Evolutionary conservation across 345 rosid species (phyloP), one percentile per base, ranked within the genome.

Genomic region (Lenwebbia sp.): DNA sequence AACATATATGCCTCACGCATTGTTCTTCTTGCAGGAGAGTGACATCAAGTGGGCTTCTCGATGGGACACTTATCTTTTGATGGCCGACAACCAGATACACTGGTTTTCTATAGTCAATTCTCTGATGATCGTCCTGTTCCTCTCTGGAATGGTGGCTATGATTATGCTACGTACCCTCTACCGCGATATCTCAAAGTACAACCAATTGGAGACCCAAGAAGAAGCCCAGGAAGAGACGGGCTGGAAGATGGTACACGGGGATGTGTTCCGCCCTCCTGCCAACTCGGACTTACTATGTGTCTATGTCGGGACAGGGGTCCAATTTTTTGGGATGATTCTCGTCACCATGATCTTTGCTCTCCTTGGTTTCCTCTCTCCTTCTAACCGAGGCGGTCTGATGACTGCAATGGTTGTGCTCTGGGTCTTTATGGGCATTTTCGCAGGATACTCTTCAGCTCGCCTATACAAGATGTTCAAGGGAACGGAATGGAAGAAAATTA

Each of bases 91-190:
- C 90, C 97, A 96, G 90, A 96, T 96, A 84, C 98, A 96, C 85
- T 96, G 99, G 98, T 95, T 96, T 90, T 96, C 98, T 2, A 93
- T 96, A 6, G 94, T 96, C 84, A 96, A 96, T 85, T 96, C 99
- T 2, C 90, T 95, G 93, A 96, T 95, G 98, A 95, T 96, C 86
- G 97, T 96, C 83, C 95, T 96, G 85, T 95, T 96, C 94, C 98
- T 96, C 70, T 95, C 98, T 2, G 99, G 99, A 21, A 96, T 96
- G 98, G 95, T 96, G 89, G 99, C 99, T 54, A 96, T 96, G 99
- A 96, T 95, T 85, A 96, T 96, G 99, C 83, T 96, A 84, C 91
- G 98, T 74, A 96, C 98, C 8, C 98, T 96, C 65, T 95, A 94
- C 87, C 92, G 97, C 25, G 99, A 96, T 87, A 95, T 96, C 58